These are phyloP conservation scores for Phytophthora fragariae DNA, from an alignment of 352 stramenopile species.

Conservation along the genomic window DNA sequence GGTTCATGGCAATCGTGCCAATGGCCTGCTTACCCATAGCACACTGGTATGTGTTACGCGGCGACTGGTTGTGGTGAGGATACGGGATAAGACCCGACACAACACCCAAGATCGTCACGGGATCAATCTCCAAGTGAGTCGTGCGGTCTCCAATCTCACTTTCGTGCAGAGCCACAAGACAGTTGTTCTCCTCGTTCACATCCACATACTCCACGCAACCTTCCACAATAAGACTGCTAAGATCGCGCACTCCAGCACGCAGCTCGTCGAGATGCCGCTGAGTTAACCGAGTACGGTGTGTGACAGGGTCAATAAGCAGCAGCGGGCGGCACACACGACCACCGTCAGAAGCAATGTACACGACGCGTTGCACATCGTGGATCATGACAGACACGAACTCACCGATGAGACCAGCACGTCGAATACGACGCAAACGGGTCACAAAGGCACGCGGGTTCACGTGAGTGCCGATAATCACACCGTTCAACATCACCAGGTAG, in stretches of 20 bases:
- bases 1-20: slow-evolving; percentile 98
- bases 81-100: slow-evolving; percentile 99
- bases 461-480: slow-evolving; percentile 98
- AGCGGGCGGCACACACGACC: slow-evolving; percentile 98
- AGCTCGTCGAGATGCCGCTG: slow-evolving; percentile 96
- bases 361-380: slow-evolving; percentile 96
- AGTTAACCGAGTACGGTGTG: slow-evolving; percentile 92
- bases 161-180: slow-evolving; percentile 97
- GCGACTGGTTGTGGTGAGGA: slow-evolving; percentile 99
- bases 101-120: slow-evolving; percentile 98
- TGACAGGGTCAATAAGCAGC: slow-evolving; percentile 93
- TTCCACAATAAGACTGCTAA: slow-evolving; percentile 91
- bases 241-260: slow-evolving; percentile 72
- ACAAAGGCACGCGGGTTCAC: slow-evolving; percentile 93
- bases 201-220: slow-evolving; percentile 99
- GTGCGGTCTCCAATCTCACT: slow-evolving; percentile 91
- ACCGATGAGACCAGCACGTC: slow-evolving; percentile 86
- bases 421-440: slow-evolving; percentile 81
- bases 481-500: slow-evolving; percentile 99
- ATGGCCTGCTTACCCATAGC: slow-evolving; percentile 99
- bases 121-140: slow-evolving; percentile 99
- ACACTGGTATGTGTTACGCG: slow-evolving; percentile 99
- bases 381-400: slow-evolving; percentile 99
- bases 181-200: slow-evolving; percentile 99
- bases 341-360: slow-evolving; percentile 99